phyloP scores from a whole-genome alignment of 1,139 yeast genomes.

The Yamadazyma taylorii region DNA sequence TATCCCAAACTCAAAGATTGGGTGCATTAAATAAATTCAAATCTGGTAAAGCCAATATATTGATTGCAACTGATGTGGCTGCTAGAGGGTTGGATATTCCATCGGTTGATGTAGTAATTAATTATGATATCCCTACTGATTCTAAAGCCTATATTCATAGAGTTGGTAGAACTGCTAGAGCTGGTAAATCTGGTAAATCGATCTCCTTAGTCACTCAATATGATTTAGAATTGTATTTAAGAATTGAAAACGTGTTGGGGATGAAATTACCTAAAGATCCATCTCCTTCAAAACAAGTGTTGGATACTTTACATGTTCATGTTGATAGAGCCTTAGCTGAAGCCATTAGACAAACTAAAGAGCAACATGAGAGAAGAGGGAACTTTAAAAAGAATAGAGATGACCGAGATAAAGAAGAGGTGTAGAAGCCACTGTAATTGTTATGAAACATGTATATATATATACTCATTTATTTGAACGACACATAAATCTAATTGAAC shows the following conservation, averaged over 20 bases:
- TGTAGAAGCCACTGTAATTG: neutral
- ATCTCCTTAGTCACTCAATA: slow-evolving; percentile 92
- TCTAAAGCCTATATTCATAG: slow-evolving; percentile 98
- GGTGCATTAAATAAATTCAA: slow-evolving; percentile 93
- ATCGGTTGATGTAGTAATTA: slow-evolving; percentile 85
- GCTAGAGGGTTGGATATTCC: slow-evolving; percentile 98
- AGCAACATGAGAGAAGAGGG: slow-evolving; percentile 53
- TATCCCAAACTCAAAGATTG: slow-evolving; percentile 86
- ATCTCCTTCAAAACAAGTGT: slow-evolving; percentile 69
- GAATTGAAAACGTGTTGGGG: slow-evolving; percentile 85
- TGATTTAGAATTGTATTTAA: slow-evolving; percentile 81
- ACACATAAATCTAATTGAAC: too few species aligned
- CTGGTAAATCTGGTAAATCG: slow-evolving; percentile 93
- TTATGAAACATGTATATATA: neutral
- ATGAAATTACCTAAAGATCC: slow-evolving; percentile 81
- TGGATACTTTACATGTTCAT: slow-evolving; percentile 76
- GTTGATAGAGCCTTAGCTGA: slow-evolving; percentile 93
- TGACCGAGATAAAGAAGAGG: slow-evolving; percentile 49
- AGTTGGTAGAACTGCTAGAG: slow-evolving; percentile 98
- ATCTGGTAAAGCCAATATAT: slow-evolving; percentile 75
- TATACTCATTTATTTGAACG: too few species aligned
- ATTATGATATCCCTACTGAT: slow-evolving; percentile 95
- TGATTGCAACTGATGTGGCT: slow-evolving; percentile 97
- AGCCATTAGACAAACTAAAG: slow-evolving; percentile 82
- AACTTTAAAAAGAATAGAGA: slow-evolving; percentile 32